Evolutionary conservation across 169 alveolate genomes (phyloP), one percentile per base, ranked within the genome.

Genomic region (Plasmodium adleri): DNA sequence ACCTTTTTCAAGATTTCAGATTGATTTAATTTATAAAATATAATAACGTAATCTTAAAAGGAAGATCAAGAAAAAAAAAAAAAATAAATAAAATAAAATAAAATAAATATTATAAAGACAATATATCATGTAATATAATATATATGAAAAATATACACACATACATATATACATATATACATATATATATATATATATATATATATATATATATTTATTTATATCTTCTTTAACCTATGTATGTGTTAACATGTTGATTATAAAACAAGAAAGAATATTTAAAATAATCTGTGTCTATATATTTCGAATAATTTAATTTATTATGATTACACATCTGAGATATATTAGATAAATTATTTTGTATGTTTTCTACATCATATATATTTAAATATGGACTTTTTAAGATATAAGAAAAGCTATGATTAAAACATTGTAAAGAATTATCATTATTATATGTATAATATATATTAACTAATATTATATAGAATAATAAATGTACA

Each of bases 401-500:
- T 43, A 80, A 8, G 7, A 58, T 24, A 28, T 70, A 24, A 32
- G 90, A 60, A 9, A 80, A 22, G 1, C 74, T 15, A 7, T 56
- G 15, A 50, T 68, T 45, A 60, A 80, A 56, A 47, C 90, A 80
- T 17, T 8, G 39, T 28, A 62, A 43, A 32, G 56, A 80, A 39
- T 52, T 45, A 22, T 67, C 85, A 24, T 52, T 67, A 22, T 62
- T 59, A 20, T 80, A 58, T 2, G 83, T 56, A 20, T 56, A 80
- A 54, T 80, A 68, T 17, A 80, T 72, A 43, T 67, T 3, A 26
- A 80, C 59, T 15, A 80, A 15, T n/a, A 17, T 68, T 49, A 72
- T 60, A 49, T 47, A 80, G 54, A 80, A 60, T 68, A 80, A 28
- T 39, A 80, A 67, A 80, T 80, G 90, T 17, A 24, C 26, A n/a